Base-by-base conservation (phyloP, 2,329 filamentous ascomycete genomes). In the Diplodia corticola region DNA sequence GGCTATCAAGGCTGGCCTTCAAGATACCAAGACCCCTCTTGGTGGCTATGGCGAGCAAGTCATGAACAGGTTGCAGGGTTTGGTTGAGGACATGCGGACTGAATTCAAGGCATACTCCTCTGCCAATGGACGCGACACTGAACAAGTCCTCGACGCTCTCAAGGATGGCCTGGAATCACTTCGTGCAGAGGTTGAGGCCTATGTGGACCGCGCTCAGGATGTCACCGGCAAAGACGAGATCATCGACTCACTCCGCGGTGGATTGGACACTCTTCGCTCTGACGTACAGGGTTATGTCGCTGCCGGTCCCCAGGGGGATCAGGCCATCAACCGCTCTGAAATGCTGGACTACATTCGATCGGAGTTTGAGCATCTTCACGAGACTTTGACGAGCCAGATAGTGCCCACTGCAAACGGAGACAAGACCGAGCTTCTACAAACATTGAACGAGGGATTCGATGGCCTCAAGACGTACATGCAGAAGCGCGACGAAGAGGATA, bases 101-200 rank as follows among this genome's bases (percentile, higher is more conserved):
- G 86, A 89, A 70, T 87, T 90, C 75, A 93, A 93, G 75, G 87
- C 94, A 71, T 94, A 92, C 70, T 89, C 92, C 22, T 87, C 91
- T 3, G 89, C 90, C 68, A 91, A 88, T 71, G 91, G 90, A 48
- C 86, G 88, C 67, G 92, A 95, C 74, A 94, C 92, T 0, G 93
- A 97, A 76, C 92, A 97, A 75, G 88, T 96, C 13, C 82, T 97
- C 4, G 91, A 95, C 75, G 91, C 92, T 0, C 89, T 96, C 50
- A 94, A 92, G 71, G 92, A 96, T 74, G 93, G 93, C 0, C 84
- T 97, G 15, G 92, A 96, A 70, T 89, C 87, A 70, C 85, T 98
- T 6, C 88, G 92, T 12, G 80, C 82, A 13, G 91, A 96, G 67
- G 91, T 98, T 64, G 92, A 97, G 73, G 83, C 82, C 50, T 96